A percentile compares a stretch with the other conserved stretches of the same genome.
Evolutionary conservation across 106 monocot species (phyloP).

Genomic region (Ottelia alismoides): DNA sequence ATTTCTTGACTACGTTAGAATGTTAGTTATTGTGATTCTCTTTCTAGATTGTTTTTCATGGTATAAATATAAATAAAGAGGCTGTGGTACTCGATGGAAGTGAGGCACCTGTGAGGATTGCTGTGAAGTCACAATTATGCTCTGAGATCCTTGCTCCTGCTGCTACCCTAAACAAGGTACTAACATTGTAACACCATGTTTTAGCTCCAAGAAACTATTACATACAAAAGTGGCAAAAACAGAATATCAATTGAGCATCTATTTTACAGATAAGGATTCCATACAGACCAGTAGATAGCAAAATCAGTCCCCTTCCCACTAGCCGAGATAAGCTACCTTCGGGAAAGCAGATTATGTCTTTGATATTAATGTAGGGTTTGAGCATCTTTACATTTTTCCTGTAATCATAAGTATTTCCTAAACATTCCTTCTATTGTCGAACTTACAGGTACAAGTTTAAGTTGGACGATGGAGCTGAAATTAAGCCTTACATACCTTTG

Average conservation of each 20-base stretch:
- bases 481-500: conserved; percentile 68
- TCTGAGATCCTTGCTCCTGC: conserved; percentile 75
- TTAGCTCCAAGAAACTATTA: not conserved
- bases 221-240: not conserved
- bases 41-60: conserved; percentile 85
- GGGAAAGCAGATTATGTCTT: conserved; percentile 72
- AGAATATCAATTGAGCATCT: not conserved
- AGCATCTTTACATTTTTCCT: not conserved
- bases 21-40: no score
- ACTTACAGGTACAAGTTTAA: conserved; percentile 79
- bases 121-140: conserved; percentile 58
- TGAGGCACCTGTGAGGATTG: conserved; percentile 60
- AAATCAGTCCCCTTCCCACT: conserved; percentile 40
- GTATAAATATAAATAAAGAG: conserved; percentile 41
- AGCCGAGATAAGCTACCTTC: conserved; percentile 76
- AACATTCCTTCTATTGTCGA: not conserved
- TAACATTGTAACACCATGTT: not conserved
- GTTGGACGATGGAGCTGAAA: conserved; percentile 82
- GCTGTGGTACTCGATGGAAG: conserved; percentile 80
- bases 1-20: no score
- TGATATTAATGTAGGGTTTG: conserved; percentile 50
- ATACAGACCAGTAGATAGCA: conserved; percentile 62
- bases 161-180: conserved; percentile 72
- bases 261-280: conserved; percentile 62
- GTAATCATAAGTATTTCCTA: no score